Conservation (phyloP, 2,329 filamentous ascomycete genomes). For the Colletotrichum tabaci region DNA sequence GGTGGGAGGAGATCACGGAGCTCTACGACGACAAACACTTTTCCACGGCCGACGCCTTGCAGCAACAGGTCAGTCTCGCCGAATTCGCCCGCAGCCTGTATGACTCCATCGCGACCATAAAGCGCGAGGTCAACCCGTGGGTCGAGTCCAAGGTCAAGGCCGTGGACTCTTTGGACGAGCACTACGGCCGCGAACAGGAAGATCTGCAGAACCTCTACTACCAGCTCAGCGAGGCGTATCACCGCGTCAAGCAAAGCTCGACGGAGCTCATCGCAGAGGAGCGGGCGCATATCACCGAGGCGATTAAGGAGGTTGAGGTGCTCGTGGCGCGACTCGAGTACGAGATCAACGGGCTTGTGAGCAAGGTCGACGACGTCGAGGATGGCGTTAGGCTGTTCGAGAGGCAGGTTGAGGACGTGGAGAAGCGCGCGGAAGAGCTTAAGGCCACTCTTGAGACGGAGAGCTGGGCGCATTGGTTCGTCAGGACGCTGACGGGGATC, state of each 20-base stretch:
- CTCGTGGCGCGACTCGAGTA: slow-evolving; percentile 91
- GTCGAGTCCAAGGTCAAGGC: slow-evolving; percentile 69
- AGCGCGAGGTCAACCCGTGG: slow-evolving; percentile 71
- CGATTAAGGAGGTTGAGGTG: slow-evolving; percentile 83
- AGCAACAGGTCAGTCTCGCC: slow-evolving; percentile 51
- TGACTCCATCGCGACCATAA: slow-evolving; percentile 66
- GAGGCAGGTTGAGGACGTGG: slow-evolving; percentile 80
- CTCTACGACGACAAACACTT: slow-evolving; percentile 52
- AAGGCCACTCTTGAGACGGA: slow-evolving; percentile 75
- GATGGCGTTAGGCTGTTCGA: slow-evolving; percentile 86
- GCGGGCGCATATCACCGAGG: slow-evolving; percentile 77
- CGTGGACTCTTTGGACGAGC: slow-evolving; percentile 73
- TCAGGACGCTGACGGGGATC: slow-evolving; percentile 73
- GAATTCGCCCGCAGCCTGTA: slow-evolving; percentile 72
- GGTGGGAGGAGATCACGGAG: slow-evolving; percentile 72
- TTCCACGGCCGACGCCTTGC: slow-evolving; percentile 42
- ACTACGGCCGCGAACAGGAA: slow-evolving; percentile 74
- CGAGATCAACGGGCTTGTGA: slow-evolving; percentile 84
- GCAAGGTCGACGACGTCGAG: slow-evolving; percentile 89
- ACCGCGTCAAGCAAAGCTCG: slow-evolving; percentile 76
- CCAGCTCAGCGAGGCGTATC: slow-evolving; percentile 79
- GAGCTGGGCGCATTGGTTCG: slow-evolving; percentile 76
- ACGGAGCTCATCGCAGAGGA: slow-evolving; percentile 80
- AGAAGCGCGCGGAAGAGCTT: slow-evolving; percentile 74
- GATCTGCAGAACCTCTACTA: slow-evolving; percentile 78